phyloP scores from a whole-genome alignment of 352 stramenopile species.

The Globisporangium rhizosaccharum region DNA sequence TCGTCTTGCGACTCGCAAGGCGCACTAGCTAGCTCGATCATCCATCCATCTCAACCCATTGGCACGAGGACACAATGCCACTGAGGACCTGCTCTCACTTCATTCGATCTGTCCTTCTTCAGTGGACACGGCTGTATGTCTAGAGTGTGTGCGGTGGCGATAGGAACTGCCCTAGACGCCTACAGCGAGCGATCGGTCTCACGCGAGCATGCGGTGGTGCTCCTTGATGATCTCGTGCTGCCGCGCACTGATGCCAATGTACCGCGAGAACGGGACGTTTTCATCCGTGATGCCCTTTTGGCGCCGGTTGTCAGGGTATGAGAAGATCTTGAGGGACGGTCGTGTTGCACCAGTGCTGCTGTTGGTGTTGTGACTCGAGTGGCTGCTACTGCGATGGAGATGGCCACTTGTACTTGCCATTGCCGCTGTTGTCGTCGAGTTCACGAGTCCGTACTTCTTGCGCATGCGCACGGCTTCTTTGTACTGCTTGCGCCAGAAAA shows the following conservation, averaged over 20 bases:
- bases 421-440: not conserved
- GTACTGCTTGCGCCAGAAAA: constrained; percentile 54
- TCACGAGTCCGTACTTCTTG: constrained; percentile 24
- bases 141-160: too few species aligned
- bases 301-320: constrained; percentile 31
- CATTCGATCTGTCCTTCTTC: too few species aligned
- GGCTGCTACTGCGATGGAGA: too few species aligned
- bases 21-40: too few species aligned
- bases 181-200: not conserved
- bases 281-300: constrained; percentile 44
- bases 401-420: too few species aligned
- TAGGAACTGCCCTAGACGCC: too few species aligned
- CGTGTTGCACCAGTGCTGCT: constrained; percentile 7
- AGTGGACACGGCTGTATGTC: too few species aligned
- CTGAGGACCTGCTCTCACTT: too few species aligned
- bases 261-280: constrained; percentile 53
- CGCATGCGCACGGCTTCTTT: constrained; percentile 48
- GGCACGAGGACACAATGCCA: too few species aligned
- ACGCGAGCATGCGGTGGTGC: constrained; percentile 67
- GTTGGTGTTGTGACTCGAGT: not conserved
- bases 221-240: constrained; percentile 77
- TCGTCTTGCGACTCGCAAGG: too few species aligned
- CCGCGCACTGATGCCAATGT: constrained; percentile 69
- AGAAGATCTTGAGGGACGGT: constrained; percentile 73
- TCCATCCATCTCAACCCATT: too few species aligned